Evolutionary conservation across 306 rosid species (phyloP).

Genomic region (Cajanus cajan): DNA sequence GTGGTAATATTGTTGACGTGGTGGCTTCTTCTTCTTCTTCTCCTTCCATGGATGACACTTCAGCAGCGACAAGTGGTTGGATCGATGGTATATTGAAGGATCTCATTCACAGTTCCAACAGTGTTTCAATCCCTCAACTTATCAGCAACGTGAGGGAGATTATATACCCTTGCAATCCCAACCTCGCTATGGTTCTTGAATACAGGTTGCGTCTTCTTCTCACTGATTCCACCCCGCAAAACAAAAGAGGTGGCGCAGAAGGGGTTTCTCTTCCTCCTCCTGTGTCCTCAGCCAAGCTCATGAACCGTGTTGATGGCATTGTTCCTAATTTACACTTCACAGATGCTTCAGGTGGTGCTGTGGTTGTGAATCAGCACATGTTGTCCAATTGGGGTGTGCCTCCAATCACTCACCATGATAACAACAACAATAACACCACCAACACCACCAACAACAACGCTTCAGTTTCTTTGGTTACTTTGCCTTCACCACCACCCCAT

Average conservation of each 20-base stretch:
- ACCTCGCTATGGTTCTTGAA: constrained; percentile 85
- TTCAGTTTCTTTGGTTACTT: constrained; percentile 32
- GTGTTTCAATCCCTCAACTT: constrained; percentile 84
- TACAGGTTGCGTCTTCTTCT: constrained; percentile 73
- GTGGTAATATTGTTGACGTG: constrained; percentile 26
- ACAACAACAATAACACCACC: neutral
- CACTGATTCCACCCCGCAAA: constrained; percentile 19
- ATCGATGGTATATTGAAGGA: constrained; percentile 85
- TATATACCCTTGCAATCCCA: constrained; percentile 92
- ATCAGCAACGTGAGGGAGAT: constrained; percentile 89
- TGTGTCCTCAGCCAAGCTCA: neutral
- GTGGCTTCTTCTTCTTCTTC: constrained; percentile 25
- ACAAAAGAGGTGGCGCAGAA: constrained; percentile 12
- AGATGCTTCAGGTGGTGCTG: constrained; percentile 12
- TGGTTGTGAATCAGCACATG: constrained; percentile 43
- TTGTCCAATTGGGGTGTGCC: constrained; percentile 59
- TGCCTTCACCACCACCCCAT: constrained; percentile 28
- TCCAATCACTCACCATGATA: constrained; percentile 15
- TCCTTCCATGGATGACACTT: constrained; percentile 59
- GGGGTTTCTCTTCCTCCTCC: neutral
- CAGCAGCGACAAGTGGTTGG: constrained; percentile 81
- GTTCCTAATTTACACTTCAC: constrained; percentile 31
- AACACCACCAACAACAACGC: constrained; percentile 17
- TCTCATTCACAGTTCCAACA: constrained; percentile 73
- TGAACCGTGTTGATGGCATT: constrained; percentile 8